A percentile compares a stretch with the other conserved stretches of the same genome.
These are phyloP conservation scores for Coccomyxa subellipsoidea DNA, from an alignment of 163 green algal genomes.

Conservation along the genomic window DNA sequence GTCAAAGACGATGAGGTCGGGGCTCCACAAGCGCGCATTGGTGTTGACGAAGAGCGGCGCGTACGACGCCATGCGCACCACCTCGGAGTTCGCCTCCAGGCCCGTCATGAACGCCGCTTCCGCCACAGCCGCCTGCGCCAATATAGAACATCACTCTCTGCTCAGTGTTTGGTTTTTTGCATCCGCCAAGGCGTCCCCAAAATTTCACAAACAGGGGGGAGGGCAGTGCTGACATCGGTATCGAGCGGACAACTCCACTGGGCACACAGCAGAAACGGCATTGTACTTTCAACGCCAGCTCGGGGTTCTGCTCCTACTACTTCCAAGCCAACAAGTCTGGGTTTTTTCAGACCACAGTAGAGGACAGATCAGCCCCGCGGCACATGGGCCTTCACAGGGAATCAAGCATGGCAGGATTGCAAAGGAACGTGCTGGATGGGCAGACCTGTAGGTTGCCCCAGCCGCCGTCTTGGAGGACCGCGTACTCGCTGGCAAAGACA, in stretches of 20 bases:
- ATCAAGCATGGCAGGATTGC: no score
- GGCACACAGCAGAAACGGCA: neutral
- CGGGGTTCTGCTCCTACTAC: neutral
- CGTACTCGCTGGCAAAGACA: slow-evolving; percentile 56
- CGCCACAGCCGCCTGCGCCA: slow-evolving; percentile 35
- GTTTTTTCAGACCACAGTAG: no score
- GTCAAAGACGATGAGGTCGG: slow-evolving; percentile 51
- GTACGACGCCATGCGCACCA: slow-evolving; percentile 59
- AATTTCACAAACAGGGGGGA: no score
- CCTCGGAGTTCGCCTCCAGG: slow-evolving; percentile 55
- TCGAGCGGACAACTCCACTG: no score
- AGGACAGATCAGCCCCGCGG: no score
- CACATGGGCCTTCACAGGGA: no score
- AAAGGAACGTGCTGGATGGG: neutral
- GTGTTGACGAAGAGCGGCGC: slow-evolving; percentile 62
- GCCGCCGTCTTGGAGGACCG: slow-evolving; percentile 28
- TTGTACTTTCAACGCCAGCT: neutral
- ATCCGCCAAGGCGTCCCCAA: no score
- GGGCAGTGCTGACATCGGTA: no score
- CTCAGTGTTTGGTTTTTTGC: no score
- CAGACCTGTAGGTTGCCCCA: slow-evolving; percentile 47
- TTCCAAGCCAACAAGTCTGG: no score
- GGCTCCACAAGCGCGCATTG: slow-evolving; percentile 46
- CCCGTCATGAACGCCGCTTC: slow-evolving; percentile 73
- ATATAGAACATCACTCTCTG: neutral